phyloP scores from a whole-genome alignment of 2,329 filamentous ascomycete genomes.

The Diaporthe ilicicola region DNA sequence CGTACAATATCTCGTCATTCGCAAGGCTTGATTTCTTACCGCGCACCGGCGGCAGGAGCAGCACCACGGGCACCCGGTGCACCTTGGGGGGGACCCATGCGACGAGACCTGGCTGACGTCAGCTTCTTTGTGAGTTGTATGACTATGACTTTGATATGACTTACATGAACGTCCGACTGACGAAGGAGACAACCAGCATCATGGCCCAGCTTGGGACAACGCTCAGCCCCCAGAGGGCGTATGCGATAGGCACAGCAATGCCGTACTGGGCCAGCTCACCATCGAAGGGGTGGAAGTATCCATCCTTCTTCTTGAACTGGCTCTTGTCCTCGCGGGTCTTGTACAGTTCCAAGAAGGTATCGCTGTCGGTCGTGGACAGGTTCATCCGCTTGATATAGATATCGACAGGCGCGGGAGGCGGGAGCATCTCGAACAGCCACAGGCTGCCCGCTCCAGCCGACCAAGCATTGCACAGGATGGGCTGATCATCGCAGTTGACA shows the following conservation, averaged over 20 bases:
- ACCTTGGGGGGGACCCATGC: slow-evolving; percentile 22
- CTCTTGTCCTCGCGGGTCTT: slow-evolving; percentile 58
- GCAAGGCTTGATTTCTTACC: slow-evolving; percentile 26
- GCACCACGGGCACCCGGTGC: slow-evolving; percentile 37
- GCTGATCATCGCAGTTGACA: slow-evolving; percentile 78
- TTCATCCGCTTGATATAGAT: slow-evolving; percentile 74
- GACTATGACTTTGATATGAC: slow-evolving; percentile 43
- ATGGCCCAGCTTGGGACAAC: slow-evolving; percentile 78
- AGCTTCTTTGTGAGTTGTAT: slow-evolving; percentile 34
- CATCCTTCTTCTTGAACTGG: slow-evolving; percentile 59
- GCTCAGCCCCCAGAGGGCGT: slow-evolving; percentile 72
- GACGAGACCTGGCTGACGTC: slow-evolving; percentile 36
- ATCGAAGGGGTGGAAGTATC: slow-evolving; percentile 80
- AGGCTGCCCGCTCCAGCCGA: slow-evolving; percentile 70
- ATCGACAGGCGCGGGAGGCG: slow-evolving; percentile 69
- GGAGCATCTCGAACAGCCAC: slow-evolving; percentile 74
- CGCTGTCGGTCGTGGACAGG: slow-evolving; percentile 71
- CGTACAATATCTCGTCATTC: neutral
- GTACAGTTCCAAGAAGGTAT: slow-evolving; percentile 69
- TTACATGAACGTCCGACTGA: slow-evolving; percentile 81
- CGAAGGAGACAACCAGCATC: slow-evolving; percentile 78
- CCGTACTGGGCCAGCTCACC: slow-evolving; percentile 70
- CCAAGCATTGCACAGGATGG: slow-evolving; percentile 80
- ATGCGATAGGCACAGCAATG: slow-evolving; percentile 71
- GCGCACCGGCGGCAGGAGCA: slow-evolving; percentile 36